These are phyloP conservation scores for Metrosideros polymorpha DNA, from an alignment of 441 rosid genomes.

Conservation along the genomic window DNA sequence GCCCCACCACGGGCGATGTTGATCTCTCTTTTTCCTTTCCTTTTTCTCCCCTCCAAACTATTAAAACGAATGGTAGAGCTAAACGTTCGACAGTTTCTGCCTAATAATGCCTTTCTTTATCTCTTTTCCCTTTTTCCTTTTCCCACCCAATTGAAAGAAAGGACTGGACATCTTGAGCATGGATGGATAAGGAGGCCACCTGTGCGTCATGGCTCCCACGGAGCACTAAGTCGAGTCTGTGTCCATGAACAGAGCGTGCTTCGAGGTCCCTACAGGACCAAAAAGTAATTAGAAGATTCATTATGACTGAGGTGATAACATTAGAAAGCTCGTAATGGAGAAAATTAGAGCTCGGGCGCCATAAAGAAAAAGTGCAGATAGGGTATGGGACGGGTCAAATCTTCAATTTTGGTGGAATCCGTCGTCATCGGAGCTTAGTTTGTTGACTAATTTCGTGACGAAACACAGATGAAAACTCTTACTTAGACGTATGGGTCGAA, in stretches of 20 bases:
- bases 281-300: neutral
- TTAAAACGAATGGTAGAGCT: neutral
- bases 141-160: neutral
- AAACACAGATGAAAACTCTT: neutral
- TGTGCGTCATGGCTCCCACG: neutral
- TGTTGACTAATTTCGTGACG: neutral
- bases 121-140: neutral
- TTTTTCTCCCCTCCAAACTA: neutral
- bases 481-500: neutral
- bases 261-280: neutral
- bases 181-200: neutral
- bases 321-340: neutral
- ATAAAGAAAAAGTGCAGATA: neutral
- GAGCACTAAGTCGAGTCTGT: neutral
- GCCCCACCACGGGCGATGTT: neutral
- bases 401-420: neutral
- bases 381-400: neutral
- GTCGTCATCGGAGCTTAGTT: neutral
- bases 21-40: neutral
- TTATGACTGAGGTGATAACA: neutral
- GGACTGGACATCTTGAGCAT: neutral
- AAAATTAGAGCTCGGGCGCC: neutral
- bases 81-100: neutral
- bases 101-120: neutral
- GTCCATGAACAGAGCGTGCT: neutral